These are phyloP conservation scores for Cerrena zonata DNA, from an alignment of 1,284 basidiomycete species.

Conservation along the genomic window DNA sequence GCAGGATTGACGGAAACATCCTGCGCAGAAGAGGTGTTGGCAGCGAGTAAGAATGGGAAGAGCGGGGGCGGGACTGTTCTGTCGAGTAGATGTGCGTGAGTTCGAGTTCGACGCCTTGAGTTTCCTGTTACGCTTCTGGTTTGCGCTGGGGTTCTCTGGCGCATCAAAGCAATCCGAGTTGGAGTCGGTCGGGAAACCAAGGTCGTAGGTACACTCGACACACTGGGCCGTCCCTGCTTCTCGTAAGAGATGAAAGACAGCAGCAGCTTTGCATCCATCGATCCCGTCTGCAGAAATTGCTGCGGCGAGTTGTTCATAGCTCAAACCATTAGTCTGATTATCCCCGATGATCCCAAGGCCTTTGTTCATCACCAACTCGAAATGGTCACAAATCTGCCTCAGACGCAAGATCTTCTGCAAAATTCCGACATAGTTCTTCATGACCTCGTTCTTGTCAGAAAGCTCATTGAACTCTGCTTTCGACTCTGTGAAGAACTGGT, in stretches of 20 bases:
- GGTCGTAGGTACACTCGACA: slow-evolving; percentile 78
- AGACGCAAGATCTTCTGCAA: slow-evolving; percentile 91
- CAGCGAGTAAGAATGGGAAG: slow-evolving; percentile 81
- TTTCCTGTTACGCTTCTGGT: slow-evolving; percentile 62
- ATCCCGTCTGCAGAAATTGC: slow-evolving; percentile 82
- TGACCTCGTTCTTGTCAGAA: slow-evolving; percentile 81
- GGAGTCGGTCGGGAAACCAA: slow-evolving; percentile 50
- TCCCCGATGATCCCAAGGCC: slow-evolving; percentile 39
- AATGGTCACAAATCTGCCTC: slow-evolving; percentile 96
- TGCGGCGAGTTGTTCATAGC: slow-evolving; percentile 71
- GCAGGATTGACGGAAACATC: slow-evolving; percentile 72
- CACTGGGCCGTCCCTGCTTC: slow-evolving; percentile 86
- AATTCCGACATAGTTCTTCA: slow-evolving; percentile 97
- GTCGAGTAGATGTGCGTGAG: slow-evolving; percentile 64
- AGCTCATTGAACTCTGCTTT: slow-evolving; percentile 88
- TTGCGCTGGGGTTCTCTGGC: slow-evolving; percentile 34
- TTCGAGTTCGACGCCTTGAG: slow-evolving; percentile 36
- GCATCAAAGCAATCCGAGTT: slow-evolving; percentile 49
- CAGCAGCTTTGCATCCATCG: slow-evolving; percentile 64
- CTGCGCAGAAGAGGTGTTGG: slow-evolving; percentile 84
- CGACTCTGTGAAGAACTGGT: slow-evolving; percentile 81
- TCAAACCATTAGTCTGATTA: slow-evolving; percentile 32
- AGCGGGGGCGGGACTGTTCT: slow-evolving; percentile 56
- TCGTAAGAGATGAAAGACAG: slow-evolving; percentile 75
- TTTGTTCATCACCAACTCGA: slow-evolving; percentile 82